Base-by-base conservation (phyloP, 306 rosid genomes). In the Prunus kanzakura region DNA sequence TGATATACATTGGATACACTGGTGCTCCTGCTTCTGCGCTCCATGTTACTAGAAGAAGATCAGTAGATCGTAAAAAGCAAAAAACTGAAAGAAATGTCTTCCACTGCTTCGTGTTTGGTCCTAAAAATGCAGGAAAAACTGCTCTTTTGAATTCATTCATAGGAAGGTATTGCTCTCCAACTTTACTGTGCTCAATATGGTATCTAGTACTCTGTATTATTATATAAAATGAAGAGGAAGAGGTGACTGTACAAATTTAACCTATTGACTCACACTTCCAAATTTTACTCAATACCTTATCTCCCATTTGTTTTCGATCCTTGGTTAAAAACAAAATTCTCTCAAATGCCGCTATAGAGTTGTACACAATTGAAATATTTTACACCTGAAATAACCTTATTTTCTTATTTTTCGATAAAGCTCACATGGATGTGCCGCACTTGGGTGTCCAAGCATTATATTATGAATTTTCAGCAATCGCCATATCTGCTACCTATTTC, bases 101-200 rank as follows among this genome's bases (percentile, higher is more conserved):
- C 73, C 96, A 88, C 55, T 95, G 98, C 90, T 92, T 86, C 70
- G 97, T 95, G 76, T 95, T 95, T 86, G 98, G 98, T 79, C 85
- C 97, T 5, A 90, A 84, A 82, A 85, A 79, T 79, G 79, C 97
- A 2, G 98, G 97, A 76, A 95, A 95, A 84, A 92, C 97, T 63
- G 83, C 97, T 82, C 83, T 95, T 45, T 83, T 90, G 85, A 74
- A 90, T 87, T 87, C 97, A 63, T 89, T 90, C 72, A 75, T 90
- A 81, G 88, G 88, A 80, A 95, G 98, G 98, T 95, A 83, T 35
- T 80, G 74, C 80, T 73, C 80, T 64, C 82, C 56, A 72, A 73
- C 71, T 73, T 58, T 11, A 41, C 71, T 78, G 35, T 51, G 62
- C 62, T 78, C 78, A 32, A 19, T 38, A 35, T 67, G 32, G 69